Base-by-base conservation (phyloP, 1,284 basidiomycete genomes). In the Phellinidium pouzarii region DNA sequence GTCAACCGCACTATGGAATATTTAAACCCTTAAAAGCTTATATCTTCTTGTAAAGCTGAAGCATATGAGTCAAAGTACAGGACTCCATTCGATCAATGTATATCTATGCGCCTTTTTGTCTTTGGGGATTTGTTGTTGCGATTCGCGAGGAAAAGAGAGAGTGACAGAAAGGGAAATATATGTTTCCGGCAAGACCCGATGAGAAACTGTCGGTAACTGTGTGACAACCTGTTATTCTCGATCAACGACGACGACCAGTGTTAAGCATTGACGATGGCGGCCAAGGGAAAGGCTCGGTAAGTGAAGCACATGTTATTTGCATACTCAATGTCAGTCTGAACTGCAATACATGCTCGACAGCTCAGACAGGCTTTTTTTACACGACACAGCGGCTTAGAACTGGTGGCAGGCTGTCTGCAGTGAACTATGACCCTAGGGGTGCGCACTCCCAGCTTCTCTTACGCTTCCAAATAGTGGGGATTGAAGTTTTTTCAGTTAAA, bases 391-490 rank as follows among this genome's bases (percentile, higher is more conserved):
- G 91, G 20, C 69, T 84, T 45, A 77, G 91, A 27, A 67, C 80
- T 61, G 84, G 80, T 3, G 80, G 87, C 20, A 85, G 79, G 66
- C 71, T 94, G 53, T 80, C 86, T 31, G 83, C 87, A 34, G 86
- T 94, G 61, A 94, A 94, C 69, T 94, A 93, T 68, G 91, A 94
- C 64, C 91, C 91, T 1, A 72, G 74, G 66, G 89, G 91, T 91
- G 65, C 59, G 82, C 68, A 3, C 19, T 12, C 17, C 8, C 14
- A 9, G 34, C 4, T 19, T 6, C 25, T 29, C 27, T 6, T n/a
- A 3, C 31, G 5, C 25, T 49, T 23, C 17, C 3, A 9, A 29
- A n/a, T n/a, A 4, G 9, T 12, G 29, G 26, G 9, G 47, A 19
- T 23, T 44, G 53, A 44, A 31, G 40, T 42, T 52, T 25, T 45